Percentiles rank a stretch among this genome's conserved stretches.
These are phyloP conservation scores for Nicotiana sylvestris DNA, from an alignment of 257 asterid genomes.

Conservation along the genomic window DNA sequence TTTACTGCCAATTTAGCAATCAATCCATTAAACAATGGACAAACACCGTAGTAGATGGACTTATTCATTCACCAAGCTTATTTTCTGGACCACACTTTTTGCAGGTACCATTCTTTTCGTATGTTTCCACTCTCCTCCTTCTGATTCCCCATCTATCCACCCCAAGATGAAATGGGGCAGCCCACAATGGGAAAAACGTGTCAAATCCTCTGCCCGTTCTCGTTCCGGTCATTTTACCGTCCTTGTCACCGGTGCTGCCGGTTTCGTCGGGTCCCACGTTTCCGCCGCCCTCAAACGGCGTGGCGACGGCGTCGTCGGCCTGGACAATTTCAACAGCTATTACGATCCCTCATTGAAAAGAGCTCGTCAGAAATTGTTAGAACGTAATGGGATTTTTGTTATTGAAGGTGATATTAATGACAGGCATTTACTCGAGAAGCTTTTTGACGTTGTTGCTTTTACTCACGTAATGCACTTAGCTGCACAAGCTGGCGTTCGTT, in stretches of 20 bases:
- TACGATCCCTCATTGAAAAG: conserved; percentile 38
- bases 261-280: conserved; percentile 47
- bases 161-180: conserved; percentile 21
- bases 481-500: conserved; percentile 50
- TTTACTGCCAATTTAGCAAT: not conserved
- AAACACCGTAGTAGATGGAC: conserved; percentile 35
- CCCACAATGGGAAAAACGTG: conserved; percentile 25
- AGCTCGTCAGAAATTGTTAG: conserved; percentile 29
- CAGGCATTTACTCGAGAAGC: conserved; percentile 12
- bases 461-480: conserved; percentile 47
- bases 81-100: conserved; percentile 32
- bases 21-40: conserved; percentile 14
- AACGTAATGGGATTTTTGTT: conserved; percentile 19
- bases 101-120: conserved; percentile 28
- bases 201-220: conserved; percentile 22
- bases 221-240: conserved; percentile 16
- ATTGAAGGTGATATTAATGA: conserved; percentile 36
- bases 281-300: conserved; percentile 32
- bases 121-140: conserved; percentile 29
- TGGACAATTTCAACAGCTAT: conserved; percentile 38
- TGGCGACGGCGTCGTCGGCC: conserved; percentile 45
- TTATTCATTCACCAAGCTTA: conserved; percentile 23
- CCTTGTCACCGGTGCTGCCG: conserved; percentile 47
- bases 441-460: conserved; percentile 27
- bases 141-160: conserved; percentile 13